Conservation (phyloP, 108 stramenopile genomes). For the Cyclotella cryptica region DNA sequence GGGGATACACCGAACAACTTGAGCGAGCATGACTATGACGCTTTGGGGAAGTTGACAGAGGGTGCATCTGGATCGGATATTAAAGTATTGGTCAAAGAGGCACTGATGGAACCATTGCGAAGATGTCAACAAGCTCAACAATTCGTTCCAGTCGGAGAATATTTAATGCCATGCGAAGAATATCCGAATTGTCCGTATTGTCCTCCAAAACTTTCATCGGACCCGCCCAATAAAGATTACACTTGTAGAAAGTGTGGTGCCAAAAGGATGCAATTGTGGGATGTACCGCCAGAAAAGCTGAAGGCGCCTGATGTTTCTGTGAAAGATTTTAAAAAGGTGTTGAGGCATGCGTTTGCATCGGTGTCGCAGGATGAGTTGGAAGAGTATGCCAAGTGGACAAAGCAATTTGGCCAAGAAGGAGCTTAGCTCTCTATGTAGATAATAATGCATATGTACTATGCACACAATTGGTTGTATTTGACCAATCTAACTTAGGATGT, state of each 20-base stretch:
- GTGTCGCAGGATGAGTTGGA: conserved; percentile 94
- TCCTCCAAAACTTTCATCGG: conserved; percentile 86
- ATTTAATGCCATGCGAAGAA: conserved; percentile 73
- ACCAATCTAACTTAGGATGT: too few species aligned
- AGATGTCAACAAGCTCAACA: conserved; percentile 96
- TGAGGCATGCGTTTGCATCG: conserved; percentile 76
- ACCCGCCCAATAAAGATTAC: conserved; percentile 70
- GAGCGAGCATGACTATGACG: conserved; percentile 84
- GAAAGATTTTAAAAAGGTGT: conserved; percentile 81
- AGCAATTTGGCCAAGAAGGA: conserved; percentile 97
- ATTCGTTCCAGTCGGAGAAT: conserved; percentile 71
- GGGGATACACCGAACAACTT: conserved; percentile 92
- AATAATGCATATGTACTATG: too few species aligned
- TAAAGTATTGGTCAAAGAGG: conserved; percentile 95
- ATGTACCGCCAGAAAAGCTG: conserved; percentile 87
- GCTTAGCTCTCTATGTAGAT: conserved; percentile 35
- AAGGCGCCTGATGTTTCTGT: conserved; percentile 75
- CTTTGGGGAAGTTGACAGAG: conserved; percentile 80
- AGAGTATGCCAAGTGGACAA: conserved; percentile 95
- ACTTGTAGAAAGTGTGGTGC: conserved; percentile 91
- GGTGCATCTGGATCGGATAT: conserved; percentile 96
- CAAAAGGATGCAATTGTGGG: conserved; percentile 91
- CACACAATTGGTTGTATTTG: too few species aligned
- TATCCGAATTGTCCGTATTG: conserved; percentile 94
- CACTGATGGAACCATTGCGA: conserved; percentile 97